Percentiles rank a stretch among this genome's conserved stretches.
Conservation (phyloP, 768 basidiomycete genomes). For the Termitomyces sp. region DNA sequence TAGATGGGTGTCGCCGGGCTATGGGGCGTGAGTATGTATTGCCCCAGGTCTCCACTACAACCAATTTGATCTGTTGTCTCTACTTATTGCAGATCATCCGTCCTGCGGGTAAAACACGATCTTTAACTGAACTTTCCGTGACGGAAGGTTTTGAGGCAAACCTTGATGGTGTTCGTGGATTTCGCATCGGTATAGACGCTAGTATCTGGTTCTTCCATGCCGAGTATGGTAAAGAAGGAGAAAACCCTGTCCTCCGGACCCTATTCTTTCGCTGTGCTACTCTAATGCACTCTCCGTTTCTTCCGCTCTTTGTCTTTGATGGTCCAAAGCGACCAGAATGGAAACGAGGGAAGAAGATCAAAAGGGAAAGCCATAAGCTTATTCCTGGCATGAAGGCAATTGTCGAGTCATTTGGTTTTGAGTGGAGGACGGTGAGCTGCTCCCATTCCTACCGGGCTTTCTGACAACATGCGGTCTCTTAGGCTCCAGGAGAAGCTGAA, state of each 20-base stretch:
- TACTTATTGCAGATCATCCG: constrained; percentile 44
- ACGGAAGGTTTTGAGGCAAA: constrained; percentile 71
- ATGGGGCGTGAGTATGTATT: constrained; percentile 33
- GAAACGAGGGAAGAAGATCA: constrained; percentile 74
- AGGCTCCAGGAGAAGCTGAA: constrained; percentile 92
- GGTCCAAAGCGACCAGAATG: constrained; percentile 77
- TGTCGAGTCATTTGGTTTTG: constrained; percentile 75
- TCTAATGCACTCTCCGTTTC: constrained; percentile 70
- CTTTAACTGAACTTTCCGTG: constrained; percentile 71
- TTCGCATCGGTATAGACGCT: constrained; percentile 83
- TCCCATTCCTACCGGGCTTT: constrained; percentile 14
- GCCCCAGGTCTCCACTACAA: neutral
- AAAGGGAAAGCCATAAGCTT: constrained; percentile 55
- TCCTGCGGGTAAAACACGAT: constrained; percentile 65
- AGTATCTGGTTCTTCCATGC: constrained; percentile 84
- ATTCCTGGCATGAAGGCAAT: constrained; percentile 74
- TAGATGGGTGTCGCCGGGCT: constrained; percentile 33
- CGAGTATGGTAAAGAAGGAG: constrained; percentile 68
- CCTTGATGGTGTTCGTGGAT: constrained; percentile 58
- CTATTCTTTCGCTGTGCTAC: constrained; percentile 80
- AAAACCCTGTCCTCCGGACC: constrained; percentile 82
- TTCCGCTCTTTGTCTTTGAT: constrained; percentile 91
- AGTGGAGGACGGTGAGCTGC: constrained; percentile 56
- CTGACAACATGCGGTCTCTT: constrained; percentile 24
- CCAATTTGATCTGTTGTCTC: constrained; percentile 3